These are phyloP conservation scores for Lentinula lateritia DNA, from an alignment of 768 basidiomycete species.

Conservation along the genomic window DNA sequence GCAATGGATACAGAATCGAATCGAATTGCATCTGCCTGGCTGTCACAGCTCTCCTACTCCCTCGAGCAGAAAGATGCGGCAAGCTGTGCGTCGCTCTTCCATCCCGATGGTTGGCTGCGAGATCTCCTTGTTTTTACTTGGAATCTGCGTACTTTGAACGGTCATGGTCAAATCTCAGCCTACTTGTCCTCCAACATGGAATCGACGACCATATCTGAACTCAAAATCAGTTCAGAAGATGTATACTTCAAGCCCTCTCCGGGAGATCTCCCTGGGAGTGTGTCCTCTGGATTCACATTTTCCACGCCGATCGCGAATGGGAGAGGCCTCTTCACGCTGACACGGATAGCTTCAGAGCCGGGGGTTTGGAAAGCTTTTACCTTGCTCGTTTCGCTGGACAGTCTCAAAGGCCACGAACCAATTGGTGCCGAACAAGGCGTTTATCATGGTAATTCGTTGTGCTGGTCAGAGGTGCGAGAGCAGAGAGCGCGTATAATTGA, in stretches of 20 bases:
- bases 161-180: slow-evolving; percentile 23
- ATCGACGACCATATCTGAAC: slow-evolving; percentile 13
- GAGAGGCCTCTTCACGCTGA: slow-evolving; percentile 29
- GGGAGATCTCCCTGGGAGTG: slow-evolving; percentile 11
- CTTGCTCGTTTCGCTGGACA: slow-evolving; percentile 24
- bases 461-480: slow-evolving; percentile 28
- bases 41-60: neutral
- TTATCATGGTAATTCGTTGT: slow-evolving; percentile 29
- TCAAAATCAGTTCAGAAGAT: slow-evolving; percentile 18
- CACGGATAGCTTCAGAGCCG: slow-evolving; percentile 18
- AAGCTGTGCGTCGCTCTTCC: slow-evolving; percentile 21
- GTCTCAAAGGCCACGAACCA: slow-evolving; percentile 31
- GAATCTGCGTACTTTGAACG: slow-evolving; percentile 32
- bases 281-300: slow-evolving; percentile 33
- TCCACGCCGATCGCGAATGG: slow-evolving; percentile 25
- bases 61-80: slow-evolving; percentile 10
- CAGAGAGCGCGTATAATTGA: slow-evolving; percentile 30
- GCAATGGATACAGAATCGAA: neutral
- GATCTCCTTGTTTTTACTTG: slow-evolving; percentile 40
- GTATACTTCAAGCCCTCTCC: slow-evolving; percentile 15
- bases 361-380: slow-evolving; percentile 28
- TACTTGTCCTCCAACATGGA: slow-evolving; percentile 20
- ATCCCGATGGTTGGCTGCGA: slow-evolving; percentile 31
- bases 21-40: slow-evolving; percentile 13
- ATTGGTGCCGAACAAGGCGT: slow-evolving; percentile 21